Conservation (phyloP, 1,139 yeast species). For the Debaryomyces sp. region DNA sequence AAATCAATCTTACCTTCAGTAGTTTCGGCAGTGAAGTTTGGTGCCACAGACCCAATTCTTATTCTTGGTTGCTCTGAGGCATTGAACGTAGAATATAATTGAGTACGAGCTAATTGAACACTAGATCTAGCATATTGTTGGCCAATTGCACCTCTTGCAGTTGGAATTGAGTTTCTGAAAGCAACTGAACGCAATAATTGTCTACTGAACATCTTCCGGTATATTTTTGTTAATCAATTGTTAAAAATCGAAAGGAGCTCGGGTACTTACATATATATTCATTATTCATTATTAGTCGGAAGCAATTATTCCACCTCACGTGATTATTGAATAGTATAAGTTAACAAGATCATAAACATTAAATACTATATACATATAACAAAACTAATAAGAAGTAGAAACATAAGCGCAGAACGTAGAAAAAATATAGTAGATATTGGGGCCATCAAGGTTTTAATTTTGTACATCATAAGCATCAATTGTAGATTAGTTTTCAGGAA, state of each 20-base stretch:
- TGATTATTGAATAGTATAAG: constrained; percentile 8
- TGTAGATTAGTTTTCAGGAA: constrained; percentile 24
- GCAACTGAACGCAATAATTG: constrained; percentile 15
- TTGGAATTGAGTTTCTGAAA: constrained; percentile 2
- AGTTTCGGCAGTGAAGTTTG: constrained; percentile 79
- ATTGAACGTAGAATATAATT: constrained; percentile 39
- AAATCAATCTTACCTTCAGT: constrained; percentile 77
- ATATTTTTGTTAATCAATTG: background rate
- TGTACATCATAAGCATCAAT: background rate
- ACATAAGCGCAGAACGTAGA: background rate
- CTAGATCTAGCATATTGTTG: constrained; percentile 4
- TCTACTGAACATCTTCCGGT: constrained; percentile 15
- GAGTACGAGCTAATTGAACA: constrained; percentile 2
- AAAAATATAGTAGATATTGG: background rate
- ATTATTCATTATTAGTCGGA: background rate
- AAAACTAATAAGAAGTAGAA: background rate
- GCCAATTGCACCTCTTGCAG: constrained; percentile 1
- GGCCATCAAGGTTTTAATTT: background rate
- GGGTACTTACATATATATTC: background rate
- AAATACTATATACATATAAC: background rate
- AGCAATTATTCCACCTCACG: constrained; percentile 19
- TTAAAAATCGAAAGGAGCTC: background rate
- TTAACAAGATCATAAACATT: background rate
- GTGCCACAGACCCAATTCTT: constrained; percentile 71
- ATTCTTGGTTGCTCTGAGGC: constrained; percentile 71